Base-by-base conservation (phyloP, 169 alveolate genomes). In the Plasmodium vinckei region DNA sequence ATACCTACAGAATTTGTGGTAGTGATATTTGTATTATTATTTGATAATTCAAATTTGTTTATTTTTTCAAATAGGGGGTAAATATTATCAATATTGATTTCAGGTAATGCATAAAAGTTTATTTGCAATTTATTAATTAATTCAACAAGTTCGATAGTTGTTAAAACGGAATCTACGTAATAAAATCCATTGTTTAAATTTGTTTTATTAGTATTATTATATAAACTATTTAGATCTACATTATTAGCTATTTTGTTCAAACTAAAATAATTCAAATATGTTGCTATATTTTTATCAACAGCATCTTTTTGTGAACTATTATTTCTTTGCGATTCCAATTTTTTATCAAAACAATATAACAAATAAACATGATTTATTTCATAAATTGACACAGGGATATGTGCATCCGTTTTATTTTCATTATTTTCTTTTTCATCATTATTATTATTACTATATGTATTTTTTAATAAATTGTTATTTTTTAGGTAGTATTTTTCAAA, bases 321-420 rank as follows among this genome's bases (percentile, higher is more conserved):
- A 42, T 42, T 77, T 64, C 77, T 63, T 56, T 65, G 75, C 2
- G 88, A 73, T 44, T 77, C 88, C n/a, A 77, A 77, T 15, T 77
- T 77, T 49, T 77, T 77, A 57, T 77, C 88, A 10, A 77, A 77
- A 25, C 88, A 77, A 42, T 77, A 77, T 44, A 77, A 59, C 47
- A 77, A 46, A 56, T 77, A 77, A 4, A 77, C 88, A 27, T 77
- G 88, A 54, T 77, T 77, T 19, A 77, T 77, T 27, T 77, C 88
- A 56, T 77, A 77, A 19, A 77, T 77, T 1, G 39, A 39, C 9
- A 69, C 54, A 1, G 63, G 46, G 51, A n/a, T 46, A 44, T 23
- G 5, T 19, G 10, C 6, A 1, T 44, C 23, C 4, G 7, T 1
- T 2, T n/a, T 5, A 5, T n/a, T 25, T 67, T 5, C 7, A 1